A percentile compares a stretch with the other conserved stretches of the same genome.
phyloP scores from a whole-genome alignment of 2,329 filamentous ascomycete genomes.

The Sphaerulina musiva region DNA sequence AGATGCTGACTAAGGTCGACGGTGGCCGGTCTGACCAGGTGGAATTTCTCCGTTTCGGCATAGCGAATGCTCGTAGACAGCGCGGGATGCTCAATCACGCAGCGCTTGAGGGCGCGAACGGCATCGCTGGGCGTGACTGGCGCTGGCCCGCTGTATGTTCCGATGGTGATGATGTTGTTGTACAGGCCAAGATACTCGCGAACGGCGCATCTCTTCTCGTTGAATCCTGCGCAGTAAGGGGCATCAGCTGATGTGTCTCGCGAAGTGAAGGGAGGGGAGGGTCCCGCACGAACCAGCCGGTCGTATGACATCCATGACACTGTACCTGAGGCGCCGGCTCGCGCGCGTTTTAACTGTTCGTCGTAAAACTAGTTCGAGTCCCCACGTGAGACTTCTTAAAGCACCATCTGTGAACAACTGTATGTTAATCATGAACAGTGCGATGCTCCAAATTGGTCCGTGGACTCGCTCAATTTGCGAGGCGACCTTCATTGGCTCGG shows the following conservation, averaged over 20 bases:
- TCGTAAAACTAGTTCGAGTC: too few relatives aligned
- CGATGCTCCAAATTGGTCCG: too few relatives aligned
- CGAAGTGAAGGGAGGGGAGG: too few relatives aligned
- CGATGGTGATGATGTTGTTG: slow-evolving; percentile 36
- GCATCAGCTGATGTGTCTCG: not conserved
- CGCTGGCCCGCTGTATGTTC: slow-evolving; percentile 27
- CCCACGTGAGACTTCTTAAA: too few relatives aligned
- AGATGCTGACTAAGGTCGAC: slow-evolving; percentile 40
- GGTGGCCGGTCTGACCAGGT: slow-evolving; percentile 28
- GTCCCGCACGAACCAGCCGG: not conserved
- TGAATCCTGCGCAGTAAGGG: slow-evolving; percentile 1
- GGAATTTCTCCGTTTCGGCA: slow-evolving; percentile 35
- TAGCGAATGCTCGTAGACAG: slow-evolving; percentile 36
- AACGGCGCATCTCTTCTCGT: slow-evolving; percentile 38
- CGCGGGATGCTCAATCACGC: slow-evolving; percentile 37
- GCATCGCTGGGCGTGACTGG: slow-evolving; percentile 21
- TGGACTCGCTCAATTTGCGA: too few relatives aligned
- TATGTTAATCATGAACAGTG: too few relatives aligned
- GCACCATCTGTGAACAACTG: too few relatives aligned
- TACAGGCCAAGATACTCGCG: slow-evolving; percentile 40
- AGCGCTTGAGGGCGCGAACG: slow-evolving; percentile 35
- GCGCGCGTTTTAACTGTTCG: too few relatives aligned
- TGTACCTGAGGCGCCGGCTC: too few relatives aligned
- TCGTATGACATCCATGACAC: not conserved
- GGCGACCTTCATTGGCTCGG: too few relatives aligned